Evolutionary conservation across 805 yeast species (phyloP).

Genomic region (Candida ficus): DNA sequence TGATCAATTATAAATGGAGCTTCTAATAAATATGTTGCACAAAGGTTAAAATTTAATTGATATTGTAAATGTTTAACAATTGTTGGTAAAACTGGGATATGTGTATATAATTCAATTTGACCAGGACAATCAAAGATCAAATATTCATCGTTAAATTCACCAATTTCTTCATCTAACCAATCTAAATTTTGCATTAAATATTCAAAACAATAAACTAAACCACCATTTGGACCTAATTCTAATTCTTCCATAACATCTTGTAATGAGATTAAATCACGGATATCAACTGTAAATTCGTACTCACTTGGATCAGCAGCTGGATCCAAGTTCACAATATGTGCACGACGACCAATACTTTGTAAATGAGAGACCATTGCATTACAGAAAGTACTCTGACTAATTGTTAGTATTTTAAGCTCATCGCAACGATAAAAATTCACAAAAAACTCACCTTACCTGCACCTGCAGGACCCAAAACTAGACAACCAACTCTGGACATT

Average conservation of each 20-base stretch:
- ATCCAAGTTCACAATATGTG: slow-evolving; percentile 90
- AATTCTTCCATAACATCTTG: slow-evolving; percentile 96
- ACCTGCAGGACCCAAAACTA: slow-evolving; percentile 97
- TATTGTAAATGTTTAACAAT: slow-evolving; percentile 80
- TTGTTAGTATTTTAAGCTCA: not conserved
- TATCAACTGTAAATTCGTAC: slow-evolving; percentile 88
- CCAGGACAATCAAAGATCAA: slow-evolving; percentile 96
- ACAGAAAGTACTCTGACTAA: slow-evolving; percentile 79
- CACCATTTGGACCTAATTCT: slow-evolving; percentile 94
- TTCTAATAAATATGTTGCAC: slow-evolving; percentile 89
- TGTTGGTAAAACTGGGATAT: slow-evolving; percentile 87
- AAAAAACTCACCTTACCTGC: slow-evolving; percentile 59
- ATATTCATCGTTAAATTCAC: slow-evolving; percentile 92
- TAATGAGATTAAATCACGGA: slow-evolving; percentile 81
- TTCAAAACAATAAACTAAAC: slow-evolving; percentile 88
- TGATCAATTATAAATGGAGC: slow-evolving; percentile 91
- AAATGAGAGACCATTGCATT: slow-evolving; percentile 80
- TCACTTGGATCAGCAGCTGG: slow-evolving; percentile 96
- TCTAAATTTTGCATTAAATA: slow-evolving; percentile 83
- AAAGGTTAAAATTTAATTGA: slow-evolving; percentile 75
- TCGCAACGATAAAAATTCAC: slow-evolving; percentile 1
- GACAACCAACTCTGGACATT: slow-evolving; percentile 93
- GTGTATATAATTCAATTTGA: slow-evolving; percentile 91
- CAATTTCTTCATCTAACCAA: slow-evolving; percentile 97
- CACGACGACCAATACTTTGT: slow-evolving; percentile 87